Percentiles rank a stretch among this genome's conserved stretches.
These are phyloP conservation scores for Metarhizium brunneum DNA, from an alignment of 2,329 filamentous ascomycete genomes.

Conservation along the genomic window DNA sequence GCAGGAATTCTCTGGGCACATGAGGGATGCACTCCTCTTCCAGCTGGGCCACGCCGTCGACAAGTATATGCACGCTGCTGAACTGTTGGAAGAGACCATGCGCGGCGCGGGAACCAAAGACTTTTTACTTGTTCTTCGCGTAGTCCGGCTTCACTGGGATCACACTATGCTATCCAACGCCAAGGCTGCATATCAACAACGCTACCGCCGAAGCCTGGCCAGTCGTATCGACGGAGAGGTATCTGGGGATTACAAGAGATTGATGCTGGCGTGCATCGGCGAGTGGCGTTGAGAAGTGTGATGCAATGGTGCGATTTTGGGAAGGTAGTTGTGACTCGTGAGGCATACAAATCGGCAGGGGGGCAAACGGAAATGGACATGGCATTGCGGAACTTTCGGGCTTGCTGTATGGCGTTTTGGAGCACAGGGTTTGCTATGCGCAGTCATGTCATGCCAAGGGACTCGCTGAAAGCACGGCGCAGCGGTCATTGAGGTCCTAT, in stretches of 20 bases:
- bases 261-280: slow-evolving; percentile 63
- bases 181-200: slow-evolving; percentile 65
- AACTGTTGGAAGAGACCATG: slow-evolving; percentile 80
- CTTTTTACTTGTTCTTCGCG: slow-evolving; percentile 62
- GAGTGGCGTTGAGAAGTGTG: slow-evolving; percentile 19
- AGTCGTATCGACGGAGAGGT: slow-evolving; percentile 72
- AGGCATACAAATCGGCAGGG: too few relatives aligned
- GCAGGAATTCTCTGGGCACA: slow-evolving; percentile 80
- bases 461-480: too few relatives aligned
- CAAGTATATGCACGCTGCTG: slow-evolving; percentile 75
- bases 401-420: too few relatives aligned
- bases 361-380: too few relatives aligned
- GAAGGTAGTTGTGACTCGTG: too few relatives aligned
- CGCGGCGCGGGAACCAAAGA: slow-evolving; percentile 82
- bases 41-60: slow-evolving; percentile 72
- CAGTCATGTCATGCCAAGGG: too few relatives aligned
- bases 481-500: too few relatives aligned
- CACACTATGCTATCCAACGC: slow-evolving; percentile 63
- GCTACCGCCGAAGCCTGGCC: slow-evolving; percentile 58
- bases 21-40: slow-evolving; percentile 73
- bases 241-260: slow-evolving; percentile 68
- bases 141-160: slow-evolving; percentile 81
- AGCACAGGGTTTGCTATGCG: too few relatives aligned
- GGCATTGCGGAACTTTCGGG: too few relatives aligned
- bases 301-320: background rate